Base-by-base conservation (phyloP, 2,329 filamentous ascomycete genomes). In the Ilyonectria sp. region DNA sequence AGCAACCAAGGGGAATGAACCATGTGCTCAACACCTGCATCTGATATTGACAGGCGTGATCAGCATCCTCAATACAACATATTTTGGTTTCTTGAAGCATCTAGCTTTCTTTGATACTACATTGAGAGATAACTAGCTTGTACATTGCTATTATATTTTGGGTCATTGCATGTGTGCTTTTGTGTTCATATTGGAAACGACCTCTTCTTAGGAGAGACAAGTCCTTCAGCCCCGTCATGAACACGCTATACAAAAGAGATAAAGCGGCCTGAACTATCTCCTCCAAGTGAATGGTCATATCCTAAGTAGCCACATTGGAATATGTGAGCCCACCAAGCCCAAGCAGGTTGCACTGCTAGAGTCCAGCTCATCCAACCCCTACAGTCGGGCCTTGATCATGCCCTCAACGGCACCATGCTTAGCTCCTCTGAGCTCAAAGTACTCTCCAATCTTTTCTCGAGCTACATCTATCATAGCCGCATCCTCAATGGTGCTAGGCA, bases 401-500 rank as follows among this genome's bases (percentile, higher is more conserved):
- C 75, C 76, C 71, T 88, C 86, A 26, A 85, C 82, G 23, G 81
- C 81, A 47, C 75, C 76, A 69, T 87, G 85, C 47, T 74, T 76
- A 6, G 73, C 76, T 3, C 82, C 84, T 69, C 79, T 85, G 58
- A 84, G 79, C 75, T 84, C 82, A 78, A 97, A 97, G 81, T 97
- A 98, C 81, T 93, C 90, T 76, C 84, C 87, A 2, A 97, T 87
- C 79, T 90, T 92, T 44, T 75, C 83, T 80, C 91, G 89, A 52
- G 94, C 94, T 62, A 93, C 89, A 21, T 92, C 90, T 8, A 98
- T 90, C 9, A 92, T 93, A 31, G 87, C 86, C 1, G 83, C 83
- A 82, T 98, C 95, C 81, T 97, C 95, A 53, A 98, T 92, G 4
- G 94, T 97, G 29, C 92, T 93, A 9, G 95, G 95, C 52, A 95